Base-by-base conservation (phyloP, 768 basidiomycete genomes). In the Psilocybe azurescens region DNA sequence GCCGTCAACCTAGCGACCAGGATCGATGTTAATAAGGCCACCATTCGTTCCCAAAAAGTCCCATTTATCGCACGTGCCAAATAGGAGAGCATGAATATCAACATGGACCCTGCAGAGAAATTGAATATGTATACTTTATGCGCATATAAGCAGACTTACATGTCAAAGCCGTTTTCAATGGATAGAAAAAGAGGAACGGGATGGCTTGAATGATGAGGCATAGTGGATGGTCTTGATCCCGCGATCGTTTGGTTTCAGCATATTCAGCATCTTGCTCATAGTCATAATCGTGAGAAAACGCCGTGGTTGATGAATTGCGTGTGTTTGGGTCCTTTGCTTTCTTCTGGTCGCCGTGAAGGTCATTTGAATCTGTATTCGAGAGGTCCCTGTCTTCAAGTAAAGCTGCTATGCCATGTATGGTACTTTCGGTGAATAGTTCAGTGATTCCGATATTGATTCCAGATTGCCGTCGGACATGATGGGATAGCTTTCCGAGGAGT, bases 401-500 rank as follows among this genome's bases (percentile, higher is more conserved):
- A 14, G 67, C 63, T 7, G 79, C 79, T 51, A 83, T 82, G 5
- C 77, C 79, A 24, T 70, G 63, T 50, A 82, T 70, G 5, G 81
- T 80, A 61, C 78, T 79, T 47, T 78, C 74, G 10, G 75, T 73
- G 65, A 82, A 82, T 5, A 83, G 67, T 20, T 74, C 68, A 4
- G 79, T 68, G 28, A 82, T 75, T 16, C 70, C 72, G 30, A 83
- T 54, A 39, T 67, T 73, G 29, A 72, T 75, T 20, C 78, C 78
- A 18, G 74, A 75, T 61, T 73, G 75, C 58, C 78, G 76, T 7
- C 81, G 77, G 49, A 82, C 72, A 44, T 71, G 69, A 59, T 81
- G 74, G n/a, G 77, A 72, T 11, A 83, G 75, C 51, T 81, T 77
- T n/a, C 82, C 82, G 11, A 82, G 75, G 9, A 82, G 72, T 1